Conservation (phyloP, 2,329 filamentous ascomycete genomes). For the Penicillium digitatum region DNA sequence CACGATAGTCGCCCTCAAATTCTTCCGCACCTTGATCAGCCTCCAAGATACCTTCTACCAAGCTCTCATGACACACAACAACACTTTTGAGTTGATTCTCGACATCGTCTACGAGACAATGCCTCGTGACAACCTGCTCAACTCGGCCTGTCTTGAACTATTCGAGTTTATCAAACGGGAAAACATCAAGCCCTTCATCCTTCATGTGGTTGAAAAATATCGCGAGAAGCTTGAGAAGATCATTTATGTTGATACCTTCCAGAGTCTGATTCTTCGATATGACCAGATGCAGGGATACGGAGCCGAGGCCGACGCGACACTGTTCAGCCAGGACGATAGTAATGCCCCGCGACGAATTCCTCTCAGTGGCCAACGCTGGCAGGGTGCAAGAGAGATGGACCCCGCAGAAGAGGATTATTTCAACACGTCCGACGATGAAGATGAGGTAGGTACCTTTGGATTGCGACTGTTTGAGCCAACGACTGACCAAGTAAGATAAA, state of each 20-base stretch:
- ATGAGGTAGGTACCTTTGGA: slow-evolving; percentile 49
- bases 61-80: slow-evolving; percentile 74
- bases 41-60: slow-evolving; percentile 90
- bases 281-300: slow-evolving; percentile 72
- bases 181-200: slow-evolving; percentile 73
- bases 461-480: neutral
- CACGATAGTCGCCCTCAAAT: slow-evolving; percentile 73
- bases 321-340: slow-evolving; percentile 68
- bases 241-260: slow-evolving; percentile 81
- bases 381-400: slow-evolving; percentile 77
- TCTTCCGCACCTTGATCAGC: slow-evolving; percentile 80
- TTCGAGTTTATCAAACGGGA: slow-evolving; percentile 88
- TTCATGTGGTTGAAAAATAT: slow-evolving; percentile 79
- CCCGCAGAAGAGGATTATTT: slow-evolving; percentile 89
- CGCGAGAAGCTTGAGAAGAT: slow-evolving; percentile 71
- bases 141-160: slow-evolving; percentile 88
- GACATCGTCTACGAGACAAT: slow-evolving; percentile 80
- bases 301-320: slow-evolving; percentile 58
- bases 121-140: slow-evolving; percentile 87
- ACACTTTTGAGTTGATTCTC: slow-evolving; percentile 77
- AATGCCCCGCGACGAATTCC: slow-evolving; percentile 46
- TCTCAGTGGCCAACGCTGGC: slow-evolving; percentile 59
- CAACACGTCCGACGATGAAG: slow-evolving; percentile 81
- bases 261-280: slow-evolving; percentile 68
- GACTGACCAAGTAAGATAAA: slow-evolving; percentile 16